Conservation (phyloP, 768 basidiomycete species). For the Rhizopogon rudus region DNA sequence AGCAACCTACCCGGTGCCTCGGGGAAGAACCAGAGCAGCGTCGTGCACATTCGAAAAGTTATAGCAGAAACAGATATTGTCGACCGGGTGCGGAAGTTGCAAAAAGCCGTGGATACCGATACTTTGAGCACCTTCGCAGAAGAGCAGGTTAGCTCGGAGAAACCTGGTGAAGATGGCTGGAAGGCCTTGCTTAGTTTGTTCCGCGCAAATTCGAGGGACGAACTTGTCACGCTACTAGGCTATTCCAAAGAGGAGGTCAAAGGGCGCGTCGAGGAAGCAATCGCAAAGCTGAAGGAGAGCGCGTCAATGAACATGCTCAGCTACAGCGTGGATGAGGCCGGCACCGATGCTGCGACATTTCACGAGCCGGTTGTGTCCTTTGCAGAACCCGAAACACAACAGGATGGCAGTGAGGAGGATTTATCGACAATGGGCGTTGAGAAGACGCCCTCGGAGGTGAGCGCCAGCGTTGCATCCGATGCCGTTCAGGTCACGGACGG, state of each 20-base stretch:
- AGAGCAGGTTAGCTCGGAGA: conserved; percentile 32
- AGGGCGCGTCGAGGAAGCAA: conserved; percentile 73
- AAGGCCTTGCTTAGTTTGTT: conserved; percentile 87
- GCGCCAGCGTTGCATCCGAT: conserved; percentile 59
- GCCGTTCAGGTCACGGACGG: conserved; percentile 57
- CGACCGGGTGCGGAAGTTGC: conserved; percentile 65
- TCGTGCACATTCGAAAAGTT: conserved; percentile 75
- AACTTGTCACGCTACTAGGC: conserved; percentile 84
- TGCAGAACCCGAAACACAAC: conserved; percentile 58
- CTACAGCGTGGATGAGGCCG: conserved; percentile 34
- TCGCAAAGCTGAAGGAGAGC: conserved; percentile 62
- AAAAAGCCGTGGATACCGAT: conserved; percentile 53
- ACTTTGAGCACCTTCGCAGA: conserved; percentile 66
- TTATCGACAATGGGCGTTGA: conserved; percentile 24
- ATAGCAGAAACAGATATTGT: conserved; percentile 74
- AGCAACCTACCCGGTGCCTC: conserved; percentile 69
- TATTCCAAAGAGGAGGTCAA: conserved; percentile 89
- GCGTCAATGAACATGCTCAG: conserved; percentile 23
- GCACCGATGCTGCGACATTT: conserved; percentile 37
- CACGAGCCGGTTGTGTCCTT: conserved; percentile 83
- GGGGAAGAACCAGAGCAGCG: conserved; percentile 78
- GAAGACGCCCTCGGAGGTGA: conserved; percentile 60
- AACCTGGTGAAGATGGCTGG: conserved; percentile 59
- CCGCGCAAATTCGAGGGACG: conserved; percentile 83
- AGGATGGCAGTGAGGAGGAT: conserved; percentile 27